A percentile compares a stretch with the other conserved stretches of the same genome.
Conservation (phyloP, 176 grass and related monocot species). For the Musa schizocarpa region DNA sequence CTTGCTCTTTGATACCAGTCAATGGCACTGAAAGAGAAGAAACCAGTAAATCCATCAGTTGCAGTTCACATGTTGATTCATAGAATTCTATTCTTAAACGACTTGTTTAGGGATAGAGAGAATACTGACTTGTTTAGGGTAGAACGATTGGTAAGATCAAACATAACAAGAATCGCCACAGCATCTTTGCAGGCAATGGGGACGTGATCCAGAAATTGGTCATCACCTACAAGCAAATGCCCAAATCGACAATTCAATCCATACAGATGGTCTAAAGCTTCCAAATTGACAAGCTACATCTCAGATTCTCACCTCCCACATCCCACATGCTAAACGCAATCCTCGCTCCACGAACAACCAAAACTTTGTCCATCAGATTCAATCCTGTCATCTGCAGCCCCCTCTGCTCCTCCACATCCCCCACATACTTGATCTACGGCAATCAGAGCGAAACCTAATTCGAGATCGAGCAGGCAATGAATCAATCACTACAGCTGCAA, state of each 20-base stretch:
- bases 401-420: conserved; percentile 57
- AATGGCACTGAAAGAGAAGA: conserved; percentile 43
- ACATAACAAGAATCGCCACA: conserved; percentile 89
- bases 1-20: conserved; percentile 87
- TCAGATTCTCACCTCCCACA: conserved; percentile 46
- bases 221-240: conserved; percentile 48
- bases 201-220: conserved; percentile 49
- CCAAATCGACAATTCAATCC: background rate
- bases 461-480: background rate
- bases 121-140: conserved; percentile 77
- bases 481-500: background rate
- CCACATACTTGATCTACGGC: conserved; percentile 73
- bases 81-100: background rate
- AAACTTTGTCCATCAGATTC: conserved; percentile 94
- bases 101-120: background rate
- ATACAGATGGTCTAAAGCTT: too few species aligned
- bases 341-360: conserved; percentile 51
- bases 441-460: background rate
- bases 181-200: conserved; percentile 95
- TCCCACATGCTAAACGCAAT: conserved; percentile 93
- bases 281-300: too few species aligned
- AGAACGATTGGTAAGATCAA: conserved; percentile 91
- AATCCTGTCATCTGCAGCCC: conserved; percentile 81
- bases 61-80: background rate
- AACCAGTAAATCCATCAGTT: conserved; percentile 12